A percentile compares a stretch with the other conserved stretches of the same genome.
Conservation (phyloP, 2,329 filamentous ascomycete species). For the Monilinia polystroma region DNA sequence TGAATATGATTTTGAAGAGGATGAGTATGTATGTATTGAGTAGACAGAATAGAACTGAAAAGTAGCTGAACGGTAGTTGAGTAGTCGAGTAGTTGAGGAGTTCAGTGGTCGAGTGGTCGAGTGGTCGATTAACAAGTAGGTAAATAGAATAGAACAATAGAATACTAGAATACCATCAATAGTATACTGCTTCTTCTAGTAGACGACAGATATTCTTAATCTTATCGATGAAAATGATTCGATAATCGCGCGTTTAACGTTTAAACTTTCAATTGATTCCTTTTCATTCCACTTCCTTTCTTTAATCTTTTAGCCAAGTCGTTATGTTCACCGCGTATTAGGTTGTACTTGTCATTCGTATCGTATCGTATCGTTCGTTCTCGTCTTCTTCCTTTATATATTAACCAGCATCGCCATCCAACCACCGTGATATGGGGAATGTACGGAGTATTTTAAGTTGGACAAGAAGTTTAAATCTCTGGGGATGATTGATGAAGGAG, state of each 20-base stretch:
- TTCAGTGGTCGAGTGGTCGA: too few species aligned
- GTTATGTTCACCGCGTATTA: neutral
- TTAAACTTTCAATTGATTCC: too few species aligned
- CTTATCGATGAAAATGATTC: neutral
- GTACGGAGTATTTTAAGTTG: neutral
- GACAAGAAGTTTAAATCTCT: neutral
- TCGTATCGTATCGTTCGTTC: neutral
- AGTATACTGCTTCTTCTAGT: too few species aligned
- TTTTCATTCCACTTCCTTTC: neutral
- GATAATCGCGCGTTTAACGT: neutral
- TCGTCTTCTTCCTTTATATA: neutral
- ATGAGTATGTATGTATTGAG: neutral
- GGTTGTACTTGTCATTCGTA: neutral
- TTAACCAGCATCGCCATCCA: too few species aligned
- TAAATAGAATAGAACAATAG: too few species aligned
- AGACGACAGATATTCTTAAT: too few species aligned
- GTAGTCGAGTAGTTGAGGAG: too few species aligned
- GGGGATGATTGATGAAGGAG: neutral
- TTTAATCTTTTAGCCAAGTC: neutral
- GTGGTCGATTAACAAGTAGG: too few species aligned
- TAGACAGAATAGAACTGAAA: too few species aligned
- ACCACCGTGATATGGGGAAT: slow-evolving; percentile 1
- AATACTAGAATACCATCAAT: too few species aligned
- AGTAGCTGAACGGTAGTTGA: too few species aligned
- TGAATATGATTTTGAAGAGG: neutral